Percentiles rank a stretch among this genome's conserved stretches.
These are phyloP conservation scores for Ramaria sp. DNA, from an alignment of 768 basidiomycete genomes.

Conservation along the genomic window DNA sequence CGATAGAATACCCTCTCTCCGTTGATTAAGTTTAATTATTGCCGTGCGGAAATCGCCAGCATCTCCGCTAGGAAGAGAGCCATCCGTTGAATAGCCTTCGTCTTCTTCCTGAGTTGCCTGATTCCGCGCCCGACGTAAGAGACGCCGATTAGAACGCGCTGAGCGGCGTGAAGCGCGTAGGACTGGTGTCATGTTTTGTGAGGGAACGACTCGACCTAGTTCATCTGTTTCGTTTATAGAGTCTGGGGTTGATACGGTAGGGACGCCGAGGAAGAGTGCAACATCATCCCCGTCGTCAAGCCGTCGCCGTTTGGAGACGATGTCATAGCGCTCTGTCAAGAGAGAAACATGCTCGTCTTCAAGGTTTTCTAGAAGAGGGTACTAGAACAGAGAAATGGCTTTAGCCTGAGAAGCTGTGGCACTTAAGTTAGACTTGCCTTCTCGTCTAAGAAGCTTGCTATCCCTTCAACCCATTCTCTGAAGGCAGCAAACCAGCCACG, in stretches of 20 bases:
- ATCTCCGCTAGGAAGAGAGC: constrained; percentile 56
- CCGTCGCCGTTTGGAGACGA: constrained; percentile 56
- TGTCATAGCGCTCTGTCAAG: constrained; percentile 59
- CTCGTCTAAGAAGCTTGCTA: constrained; percentile 80
- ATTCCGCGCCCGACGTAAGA: constrained; percentile 26
- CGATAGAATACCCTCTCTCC: constrained; percentile 48
- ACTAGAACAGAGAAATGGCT: constrained; percentile 31
- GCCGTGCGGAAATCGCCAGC: constrained; percentile 59
- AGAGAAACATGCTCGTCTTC: constrained; percentile 68
- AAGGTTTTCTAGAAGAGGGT: constrained; percentile 63
- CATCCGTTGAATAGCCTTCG: constrained; percentile 85
- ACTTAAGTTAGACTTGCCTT: constrained; percentile 39
- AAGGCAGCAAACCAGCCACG: constrained; percentile 74
- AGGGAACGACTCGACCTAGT: constrained; percentile 40
- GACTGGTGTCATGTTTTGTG: constrained; percentile 28
- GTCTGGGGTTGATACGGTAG: constrained; percentile 12
- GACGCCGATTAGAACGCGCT: constrained; percentile 48
- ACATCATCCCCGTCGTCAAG: constrained; percentile 78
- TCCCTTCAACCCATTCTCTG: constrained; percentile 69
- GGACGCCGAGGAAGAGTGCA: constrained; percentile 49
- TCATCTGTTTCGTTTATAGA: constrained; percentile 46
- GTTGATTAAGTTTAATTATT: constrained; percentile 36
- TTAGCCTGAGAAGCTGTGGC: not conserved
- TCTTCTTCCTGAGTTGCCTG: constrained; percentile 25
- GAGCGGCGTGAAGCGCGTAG: constrained; percentile 43